These are phyloP conservation scores for Halophytophthora polymorphica DNA, from an alignment of 352 stramenopile genomes.

Conservation along the genomic window DNA sequence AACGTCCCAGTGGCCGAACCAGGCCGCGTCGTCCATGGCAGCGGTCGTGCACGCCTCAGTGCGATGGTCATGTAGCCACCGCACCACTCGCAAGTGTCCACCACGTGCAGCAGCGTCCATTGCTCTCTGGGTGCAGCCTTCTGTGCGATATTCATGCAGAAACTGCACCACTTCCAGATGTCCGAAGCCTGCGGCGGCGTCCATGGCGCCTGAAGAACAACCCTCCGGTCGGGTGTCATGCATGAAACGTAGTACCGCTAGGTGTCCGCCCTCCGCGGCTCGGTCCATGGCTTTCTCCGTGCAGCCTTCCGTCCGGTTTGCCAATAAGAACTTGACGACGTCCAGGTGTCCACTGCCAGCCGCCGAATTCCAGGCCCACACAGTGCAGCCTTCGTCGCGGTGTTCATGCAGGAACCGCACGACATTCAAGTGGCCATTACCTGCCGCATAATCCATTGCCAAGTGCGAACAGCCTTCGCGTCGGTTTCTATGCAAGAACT, in stretches of 20 bases:
- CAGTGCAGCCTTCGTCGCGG: conserved; percentile 23
- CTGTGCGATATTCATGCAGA: conserved; percentile 24
- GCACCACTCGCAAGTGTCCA: conserved; percentile 28
- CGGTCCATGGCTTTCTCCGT: conserved; percentile 26
- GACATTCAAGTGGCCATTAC: conserved; percentile 21
- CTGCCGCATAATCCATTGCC: conserved; percentile 27
- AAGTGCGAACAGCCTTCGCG: conserved; percentile 22
- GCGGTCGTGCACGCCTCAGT: conserved; percentile 29
- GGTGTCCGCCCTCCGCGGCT: conserved; percentile 13
- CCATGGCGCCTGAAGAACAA: conserved; percentile 26
- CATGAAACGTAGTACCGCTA: conserved; percentile 17
- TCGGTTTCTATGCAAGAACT: conserved; percentile 27
- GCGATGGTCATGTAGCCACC: conserved; percentile 16
- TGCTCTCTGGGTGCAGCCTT: conserved; percentile 20
- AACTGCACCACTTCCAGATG: conserved; percentile 29
- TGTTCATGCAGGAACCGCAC: conserved; percentile 23
- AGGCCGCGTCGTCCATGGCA: conserved; percentile 34
- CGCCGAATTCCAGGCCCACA: conserved; percentile 26
- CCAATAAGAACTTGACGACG: conserved; percentile 31
- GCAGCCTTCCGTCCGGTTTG: conserved; percentile 24
- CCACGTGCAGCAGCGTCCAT: conserved; percentile 29
- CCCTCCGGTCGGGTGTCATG: conserved; percentile 15
- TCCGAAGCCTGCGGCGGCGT: conserved; percentile 23
- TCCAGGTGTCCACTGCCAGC: conserved; percentile 26
- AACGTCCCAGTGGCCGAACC: conserved; percentile 29